These are phyloP conservation scores for Cadophora sp. DNA, from an alignment of 2,329 filamentous ascomycete species.

Conservation along the genomic window DNA sequence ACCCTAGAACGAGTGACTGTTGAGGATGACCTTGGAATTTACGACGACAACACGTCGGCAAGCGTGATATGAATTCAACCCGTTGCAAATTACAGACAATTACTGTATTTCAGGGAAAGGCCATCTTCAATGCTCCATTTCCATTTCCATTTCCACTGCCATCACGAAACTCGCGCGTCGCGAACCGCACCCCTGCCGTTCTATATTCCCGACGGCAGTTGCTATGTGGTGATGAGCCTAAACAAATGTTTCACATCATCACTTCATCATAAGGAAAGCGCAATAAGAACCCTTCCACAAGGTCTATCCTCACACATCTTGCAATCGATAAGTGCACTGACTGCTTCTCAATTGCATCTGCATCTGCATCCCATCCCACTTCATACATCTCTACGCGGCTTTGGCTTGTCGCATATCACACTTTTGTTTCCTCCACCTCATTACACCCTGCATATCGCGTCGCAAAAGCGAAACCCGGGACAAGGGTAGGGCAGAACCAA, in stretches of 20 bases:
- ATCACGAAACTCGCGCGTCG: constrained; percentile 22
- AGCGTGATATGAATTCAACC: no score
- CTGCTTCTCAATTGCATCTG: constrained; percentile 30
- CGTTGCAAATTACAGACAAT: background rate
- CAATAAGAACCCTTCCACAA: constrained; percentile 27
- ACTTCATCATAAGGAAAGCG: constrained; percentile 14
- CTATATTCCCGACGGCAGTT: constrained; percentile 24
- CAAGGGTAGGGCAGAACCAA: constrained; percentile 18
- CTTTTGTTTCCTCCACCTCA: constrained; percentile 1
- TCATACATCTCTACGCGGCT: constrained; percentile 33
- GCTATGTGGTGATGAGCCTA: constrained; percentile 28
- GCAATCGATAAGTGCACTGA: constrained; percentile 42
- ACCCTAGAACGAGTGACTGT: background rate
- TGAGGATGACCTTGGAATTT: background rate
- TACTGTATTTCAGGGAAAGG: background rate
- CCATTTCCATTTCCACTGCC: background rate
- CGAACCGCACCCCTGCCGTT: background rate
- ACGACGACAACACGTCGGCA: background rate
- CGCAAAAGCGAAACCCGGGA: constrained; percentile 20
- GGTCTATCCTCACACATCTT: constrained; percentile 28
- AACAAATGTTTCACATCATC: constrained; percentile 27
- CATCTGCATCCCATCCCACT: constrained; percentile 27
- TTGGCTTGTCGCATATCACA: constrained; percentile 20
- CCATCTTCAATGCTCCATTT: background rate
- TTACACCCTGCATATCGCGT: constrained; percentile 14